Base-by-base conservation (phyloP, 495 filamentous ascomycete genomes). In the Penicillium ochrochloron region DNA sequence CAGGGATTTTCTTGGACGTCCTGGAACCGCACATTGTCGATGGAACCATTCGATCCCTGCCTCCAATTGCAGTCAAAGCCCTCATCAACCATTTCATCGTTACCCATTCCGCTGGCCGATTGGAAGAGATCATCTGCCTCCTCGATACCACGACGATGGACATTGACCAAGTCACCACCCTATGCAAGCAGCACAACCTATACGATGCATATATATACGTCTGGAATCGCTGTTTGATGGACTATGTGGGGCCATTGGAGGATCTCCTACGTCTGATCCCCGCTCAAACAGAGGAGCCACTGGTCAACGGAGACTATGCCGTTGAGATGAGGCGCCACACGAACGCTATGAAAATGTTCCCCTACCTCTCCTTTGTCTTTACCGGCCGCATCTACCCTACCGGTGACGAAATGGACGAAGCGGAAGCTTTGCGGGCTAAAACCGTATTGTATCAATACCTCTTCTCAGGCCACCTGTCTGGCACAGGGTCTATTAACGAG, bases 181-280 rank as follows among this genome's bases (percentile, higher is more conserved):
- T 99, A 5, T 99, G 96, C 83, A 95, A 93, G 69, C 88, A 92
- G 65, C 87, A 97, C 68, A 85, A 90, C 57, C 86, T 99, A 7
- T 98, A 96, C 69, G 96, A 99, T 79, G 95, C 96, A 12, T 86
- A 97, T 67, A 91, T 97, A 55, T 98, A 98, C 75, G 91, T 98
- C 61, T 99, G 95, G 94, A 97, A 95, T 57, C 90, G 92, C 73
- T 93, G 91, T 37, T 76, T 99, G 29, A 80, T 79, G 66, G 95
- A 99, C 76, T 96, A 94, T 67, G 90, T 97, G 59, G 94, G 94
- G 0, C 94, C 94, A 17, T 78, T 98, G 41, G 87, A 92, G 70
- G 93, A 97, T 65, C 84, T 99, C 14, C 75, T 99, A 48, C 74
- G 83, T n/a, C 76, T 96, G 4, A 81, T 96, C n/a, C 76, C 77